Percentiles rank a stretch among this genome's conserved stretches.
Evolutionary conservation across 768 basidiomycete species (phyloP).

Genomic region (Arthromyces matolae): DNA sequence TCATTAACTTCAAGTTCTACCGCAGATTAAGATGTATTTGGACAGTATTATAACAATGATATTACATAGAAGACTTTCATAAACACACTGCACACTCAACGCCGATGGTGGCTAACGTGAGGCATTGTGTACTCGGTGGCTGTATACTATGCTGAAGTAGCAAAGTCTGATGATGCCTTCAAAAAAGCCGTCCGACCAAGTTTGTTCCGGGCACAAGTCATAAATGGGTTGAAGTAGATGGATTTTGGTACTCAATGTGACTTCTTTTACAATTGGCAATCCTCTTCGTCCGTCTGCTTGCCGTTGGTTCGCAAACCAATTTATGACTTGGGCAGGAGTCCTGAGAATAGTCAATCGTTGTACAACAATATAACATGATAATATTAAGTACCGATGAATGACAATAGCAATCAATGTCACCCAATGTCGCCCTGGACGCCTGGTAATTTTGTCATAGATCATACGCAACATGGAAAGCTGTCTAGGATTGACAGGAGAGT

Average conservation of each 20-base stretch:
- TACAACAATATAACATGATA: neutral
- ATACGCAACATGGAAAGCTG: slow-evolving; percentile 58
- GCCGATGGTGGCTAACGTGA: no score
- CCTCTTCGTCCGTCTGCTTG: slow-evolving; percentile 21
- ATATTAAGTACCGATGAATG: slow-evolving; percentile 43
- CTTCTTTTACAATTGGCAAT: neutral
- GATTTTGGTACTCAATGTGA: slow-evolving; percentile 23
- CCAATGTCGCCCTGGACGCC: slow-evolving; percentile 62
- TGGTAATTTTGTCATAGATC: slow-evolving; percentile 63
- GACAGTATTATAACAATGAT: no score
- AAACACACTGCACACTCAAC: no score
- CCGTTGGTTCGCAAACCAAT: slow-evolving; percentile 67
- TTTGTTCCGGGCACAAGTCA: slow-evolving; percentile 38
- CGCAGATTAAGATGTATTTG: no score
- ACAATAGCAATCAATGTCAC: slow-evolving; percentile 54
- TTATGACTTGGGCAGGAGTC: slow-evolving; percentile 59
- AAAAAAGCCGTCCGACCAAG: slow-evolving; percentile 59
- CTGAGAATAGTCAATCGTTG: slow-evolving; percentile 20
- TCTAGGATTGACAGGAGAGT: slow-evolving; percentile 53
- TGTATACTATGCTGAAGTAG: slow-evolving; percentile 28
- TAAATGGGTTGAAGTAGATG: slow-evolving; percentile 48
- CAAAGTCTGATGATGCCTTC: slow-evolving; percentile 60
- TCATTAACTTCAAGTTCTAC: neutral
- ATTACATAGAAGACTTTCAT: no score
- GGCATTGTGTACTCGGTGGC: no score